Evolutionary conservation across 192 early-diverging fungal genomes (phyloP), one percentile per base, ranked within the genome.

Genomic region (Linnemannia hyalina): DNA sequence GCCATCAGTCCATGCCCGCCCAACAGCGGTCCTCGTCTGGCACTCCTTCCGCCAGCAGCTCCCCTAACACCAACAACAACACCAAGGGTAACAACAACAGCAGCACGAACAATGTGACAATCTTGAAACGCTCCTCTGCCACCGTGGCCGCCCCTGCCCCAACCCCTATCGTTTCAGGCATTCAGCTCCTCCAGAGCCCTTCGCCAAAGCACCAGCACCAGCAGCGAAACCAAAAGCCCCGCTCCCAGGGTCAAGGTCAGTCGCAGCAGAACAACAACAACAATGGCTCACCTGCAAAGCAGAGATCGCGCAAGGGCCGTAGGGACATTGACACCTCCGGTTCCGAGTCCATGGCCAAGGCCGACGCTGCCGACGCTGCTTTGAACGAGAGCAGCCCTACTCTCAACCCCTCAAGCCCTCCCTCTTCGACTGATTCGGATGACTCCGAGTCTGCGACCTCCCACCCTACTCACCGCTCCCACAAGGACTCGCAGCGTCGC

Each of bases 241-340:
- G 35, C 6, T 40, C 36, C 60, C 75, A 76, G 29, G 42, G 42
- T 29, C 80, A 76, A 75, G 68, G 46, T 41, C 79, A 74, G 22
- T 60, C 26, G n/a, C 73, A 81, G 35, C 29, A 52, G 11, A 69
- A 52, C 63, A 44, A 68, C n/a, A 69, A 75, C 63, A 46, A 13
- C 49, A 15, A 68, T 20, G 70, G 74, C 46, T 29, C 46, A n/a
- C 9, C 23, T 77, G 44, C 23, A 74, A 49, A 65, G 13, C 60
- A 65, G 29, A 65, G 60, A 4, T 32, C 60, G 38, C 73, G 80
- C 52, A 75, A 90, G 60, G 88, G 82, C 20, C 88, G 90, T 54
- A 92, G 88, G 49, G 91, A 92, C n/a, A 76, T 88, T 65, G 85
- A 57, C 16, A 77, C 60, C 26, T 65, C 88, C 26, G 76, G 74